Conservation (phyloP, 768 basidiomycete genomes). For the Hirschioporus abietinus region DNA sequence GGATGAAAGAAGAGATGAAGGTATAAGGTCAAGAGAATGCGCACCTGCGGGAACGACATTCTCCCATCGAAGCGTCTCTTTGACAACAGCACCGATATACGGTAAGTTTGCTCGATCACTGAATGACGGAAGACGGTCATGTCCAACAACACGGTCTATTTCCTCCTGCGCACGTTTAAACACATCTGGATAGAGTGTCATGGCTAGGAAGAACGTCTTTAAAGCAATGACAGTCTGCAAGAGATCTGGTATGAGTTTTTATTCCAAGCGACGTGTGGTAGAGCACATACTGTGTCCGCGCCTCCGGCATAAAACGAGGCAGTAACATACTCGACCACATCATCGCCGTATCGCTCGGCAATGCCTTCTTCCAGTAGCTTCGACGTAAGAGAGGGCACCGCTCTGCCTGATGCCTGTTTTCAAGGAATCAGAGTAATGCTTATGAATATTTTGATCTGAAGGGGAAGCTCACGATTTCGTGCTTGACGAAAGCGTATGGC, state of each 20-base stretch:
- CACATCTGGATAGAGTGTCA: constrained; percentile 6
- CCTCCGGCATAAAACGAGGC: constrained; percentile 13
- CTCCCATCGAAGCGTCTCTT: constrained; percentile 19
- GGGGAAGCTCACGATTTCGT: constrained; percentile 7
- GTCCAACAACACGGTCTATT: constrained; percentile 10
- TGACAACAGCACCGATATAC: constrained; percentile 16
- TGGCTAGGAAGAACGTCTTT: constrained; percentile 5
- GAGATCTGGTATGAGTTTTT: not conserved
- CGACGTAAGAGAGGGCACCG: constrained; percentile 10
- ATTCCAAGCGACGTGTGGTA: not conserved
- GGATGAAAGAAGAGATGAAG: not conserved
- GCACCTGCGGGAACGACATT: constrained; percentile 11
- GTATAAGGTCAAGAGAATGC: not conserved
- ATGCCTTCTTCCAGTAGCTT: not conserved
- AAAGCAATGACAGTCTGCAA: not conserved
- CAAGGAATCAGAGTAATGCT: not conserved
- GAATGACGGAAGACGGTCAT: constrained; percentile 13
- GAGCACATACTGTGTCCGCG: constrained; percentile 9
- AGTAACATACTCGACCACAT: constrained; percentile 10
- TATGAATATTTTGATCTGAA: not conserved
- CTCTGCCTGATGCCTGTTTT: constrained; percentile 5
- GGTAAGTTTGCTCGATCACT: constrained; percentile 15
- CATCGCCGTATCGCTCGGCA: constrained; percentile 5
- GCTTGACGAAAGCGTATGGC: constrained; percentile 11
- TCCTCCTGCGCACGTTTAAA: constrained; percentile 6